Percentiles rank a stretch among this genome's conserved stretches.
Evolutionary conservation across 257 asterid genomes (phyloP).

Genomic region (Fraxinus cuspidata): DNA sequence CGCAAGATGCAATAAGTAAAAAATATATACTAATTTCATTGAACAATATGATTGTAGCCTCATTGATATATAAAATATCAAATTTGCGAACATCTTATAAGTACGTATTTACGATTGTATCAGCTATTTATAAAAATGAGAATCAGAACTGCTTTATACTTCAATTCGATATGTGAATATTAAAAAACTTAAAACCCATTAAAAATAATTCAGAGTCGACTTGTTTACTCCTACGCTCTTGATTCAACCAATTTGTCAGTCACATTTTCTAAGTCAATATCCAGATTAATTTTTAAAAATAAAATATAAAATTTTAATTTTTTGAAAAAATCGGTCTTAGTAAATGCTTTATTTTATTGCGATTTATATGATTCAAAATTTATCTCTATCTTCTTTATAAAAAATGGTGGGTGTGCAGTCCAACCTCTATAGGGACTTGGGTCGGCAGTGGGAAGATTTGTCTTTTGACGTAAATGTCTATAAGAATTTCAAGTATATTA

Average conservation of each 20-base stretch:
- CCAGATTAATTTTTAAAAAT: not conserved
- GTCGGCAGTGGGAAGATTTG: conserved; percentile 3
- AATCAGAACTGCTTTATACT: no score
- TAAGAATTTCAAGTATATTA: conserved; percentile 24
- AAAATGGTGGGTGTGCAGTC: not conserved
- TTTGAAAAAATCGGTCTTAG: not conserved
- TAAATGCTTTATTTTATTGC: not conserved
- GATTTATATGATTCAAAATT: not conserved
- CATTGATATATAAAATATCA: no score
- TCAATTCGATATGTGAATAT: no score
- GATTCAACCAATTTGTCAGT: not conserved
- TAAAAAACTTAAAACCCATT: no score
- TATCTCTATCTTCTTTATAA: no score
- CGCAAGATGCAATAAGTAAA: not conserved
- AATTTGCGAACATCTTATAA: no score
- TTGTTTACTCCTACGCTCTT: no score
- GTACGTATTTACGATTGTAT: no score
- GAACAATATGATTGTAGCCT: no score
- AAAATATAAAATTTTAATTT: not conserved
- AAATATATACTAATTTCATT: no score
- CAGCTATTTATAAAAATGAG: no score
- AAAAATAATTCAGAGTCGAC: no score
- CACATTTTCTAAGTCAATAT: not conserved
- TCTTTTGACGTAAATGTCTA: conserved; percentile 3
- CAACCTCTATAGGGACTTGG: not conserved